Base-by-base conservation (phyloP, 1,284 basidiomycete genomes). In the Mrakiaceae sp. region DNA sequence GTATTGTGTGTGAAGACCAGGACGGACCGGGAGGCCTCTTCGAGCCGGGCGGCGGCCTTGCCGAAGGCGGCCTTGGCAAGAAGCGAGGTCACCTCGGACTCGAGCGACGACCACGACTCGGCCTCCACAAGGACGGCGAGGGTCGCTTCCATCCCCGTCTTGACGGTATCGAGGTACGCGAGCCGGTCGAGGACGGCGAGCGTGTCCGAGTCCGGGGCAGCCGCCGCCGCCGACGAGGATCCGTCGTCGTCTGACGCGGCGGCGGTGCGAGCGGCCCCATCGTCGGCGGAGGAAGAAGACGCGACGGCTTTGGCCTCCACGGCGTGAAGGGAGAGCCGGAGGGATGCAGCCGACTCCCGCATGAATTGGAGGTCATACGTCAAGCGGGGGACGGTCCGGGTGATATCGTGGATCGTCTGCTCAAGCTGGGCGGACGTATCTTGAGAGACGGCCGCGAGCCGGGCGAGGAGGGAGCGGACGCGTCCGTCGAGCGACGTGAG, bases 331-430 rank as follows among this genome's bases (percentile, higher is more conserved):
- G 83, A 78, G 39, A 76, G 77, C 69, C 88, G 86, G 16, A 96
- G 79, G 2, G 87, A 82, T 11, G 87, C 76, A 0, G 92, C 90
- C 49, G 86, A 85, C 72, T 96, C 93, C 58, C 88, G 86, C 84
- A 96, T 93, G 76, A 95, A 93, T 73, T 96, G 92, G 27, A 97
- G 79, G 75, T 96, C 93, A 73, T 95, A 96, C 1, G 87, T 85
- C 56, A 97, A 81, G 49, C 93, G 83, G 5, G 93, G 90, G 9
- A 94, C 86, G 4, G 86, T 84, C 59, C 90, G 83, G 1, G 90
- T 90, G 58, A 95, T 88, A 71, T 94, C 90, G 72, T 90, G 86
- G 67, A 97, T 92, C 57, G 85, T 83, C 69, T 85, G 85, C 74
- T 96, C 93, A 58, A 96, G 83, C 58, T 87, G 80, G 5, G 84